These are phyloP conservation scores for Rhododendron ferrugineum DNA, from an alignment of 148 eudicot genomes.

Conservation along the genomic window DNA sequence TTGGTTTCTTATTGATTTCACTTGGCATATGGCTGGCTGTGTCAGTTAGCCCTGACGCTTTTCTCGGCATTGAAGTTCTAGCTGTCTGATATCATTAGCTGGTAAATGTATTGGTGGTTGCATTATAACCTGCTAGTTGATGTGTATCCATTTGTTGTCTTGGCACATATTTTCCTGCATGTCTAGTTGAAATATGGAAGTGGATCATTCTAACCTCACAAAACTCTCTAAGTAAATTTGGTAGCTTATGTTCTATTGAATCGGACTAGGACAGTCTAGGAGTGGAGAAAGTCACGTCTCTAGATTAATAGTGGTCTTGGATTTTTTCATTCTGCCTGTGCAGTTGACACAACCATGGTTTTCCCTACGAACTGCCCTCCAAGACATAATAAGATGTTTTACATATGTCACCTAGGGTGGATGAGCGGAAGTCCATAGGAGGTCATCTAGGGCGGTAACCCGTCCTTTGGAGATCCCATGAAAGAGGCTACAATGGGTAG, in stretches of 20 bases:
- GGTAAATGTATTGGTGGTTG: neutral
- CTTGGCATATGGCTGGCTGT: neutral
- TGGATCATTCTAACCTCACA: neutral
- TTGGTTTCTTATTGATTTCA: neutral
- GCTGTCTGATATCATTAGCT: neutral
- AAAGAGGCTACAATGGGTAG: neutral
- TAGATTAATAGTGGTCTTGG: neutral
- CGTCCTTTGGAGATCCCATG: neutral
- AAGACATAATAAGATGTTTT: neutral
- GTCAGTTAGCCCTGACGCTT: neutral
- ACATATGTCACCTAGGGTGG: neutral
- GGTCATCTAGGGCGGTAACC: too few relatives aligned
- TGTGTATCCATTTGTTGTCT: neutral
- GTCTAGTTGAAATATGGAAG: neutral
- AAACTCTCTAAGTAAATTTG: neutral
- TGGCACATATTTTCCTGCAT: neutral
- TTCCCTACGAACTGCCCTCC: neutral
- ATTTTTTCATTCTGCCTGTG: neutral
- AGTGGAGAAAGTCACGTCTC: neutral
- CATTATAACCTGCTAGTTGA: neutral
- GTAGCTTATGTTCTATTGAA: neutral
- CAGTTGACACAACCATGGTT: neutral
- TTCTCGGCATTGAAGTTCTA: neutral
- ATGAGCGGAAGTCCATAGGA: too few relatives aligned
- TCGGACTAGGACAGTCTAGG: neutral